These are phyloP conservation scores for Alternaria angustiovoidea DNA, from an alignment of 2,329 filamentous ascomycete genomes.

Conservation along the genomic window DNA sequence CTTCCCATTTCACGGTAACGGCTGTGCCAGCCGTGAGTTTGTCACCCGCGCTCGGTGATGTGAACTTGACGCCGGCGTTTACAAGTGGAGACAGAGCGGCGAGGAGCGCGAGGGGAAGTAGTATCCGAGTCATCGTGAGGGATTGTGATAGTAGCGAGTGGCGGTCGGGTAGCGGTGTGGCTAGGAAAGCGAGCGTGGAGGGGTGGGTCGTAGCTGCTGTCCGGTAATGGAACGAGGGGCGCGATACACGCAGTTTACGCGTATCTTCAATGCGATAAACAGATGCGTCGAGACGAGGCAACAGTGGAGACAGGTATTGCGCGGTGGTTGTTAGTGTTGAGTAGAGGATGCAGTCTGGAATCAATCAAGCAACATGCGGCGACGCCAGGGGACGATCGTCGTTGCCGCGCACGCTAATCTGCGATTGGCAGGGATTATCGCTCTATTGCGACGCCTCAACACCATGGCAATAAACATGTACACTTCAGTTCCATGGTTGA, in stretches of 20 bases:
- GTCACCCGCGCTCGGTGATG: constrained; percentile 60
- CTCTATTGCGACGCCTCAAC: constrained; percentile 18
- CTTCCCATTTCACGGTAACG: constrained; percentile 65
- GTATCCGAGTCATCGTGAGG: constrained; percentile 40
- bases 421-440: constrained; percentile 26
- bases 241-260: neutral
- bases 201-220: neutral
- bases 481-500: neutral
- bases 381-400: constrained; percentile 38
- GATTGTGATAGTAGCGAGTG: constrained; percentile 27
- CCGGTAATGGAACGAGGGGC: neutral
- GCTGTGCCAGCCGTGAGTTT: constrained; percentile 59
- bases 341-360: constrained; percentile 21
- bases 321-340: constrained; percentile 8
- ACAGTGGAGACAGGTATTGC: constrained; percentile 5
- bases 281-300: constrained; percentile 1
- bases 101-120: constrained; percentile 37
- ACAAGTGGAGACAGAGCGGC: constrained; percentile 53
- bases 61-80: constrained; percentile 64
- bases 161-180: constrained; percentile 9
- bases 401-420: constrained; percentile 33
- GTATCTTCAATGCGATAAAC: neutral
- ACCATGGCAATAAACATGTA: neutral
- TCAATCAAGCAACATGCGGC: constrained; percentile 27
- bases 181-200: constrained; percentile 1